Base-by-base conservation (phyloP, 768 basidiomycete genomes). In the Boletellus ananas region DNA sequence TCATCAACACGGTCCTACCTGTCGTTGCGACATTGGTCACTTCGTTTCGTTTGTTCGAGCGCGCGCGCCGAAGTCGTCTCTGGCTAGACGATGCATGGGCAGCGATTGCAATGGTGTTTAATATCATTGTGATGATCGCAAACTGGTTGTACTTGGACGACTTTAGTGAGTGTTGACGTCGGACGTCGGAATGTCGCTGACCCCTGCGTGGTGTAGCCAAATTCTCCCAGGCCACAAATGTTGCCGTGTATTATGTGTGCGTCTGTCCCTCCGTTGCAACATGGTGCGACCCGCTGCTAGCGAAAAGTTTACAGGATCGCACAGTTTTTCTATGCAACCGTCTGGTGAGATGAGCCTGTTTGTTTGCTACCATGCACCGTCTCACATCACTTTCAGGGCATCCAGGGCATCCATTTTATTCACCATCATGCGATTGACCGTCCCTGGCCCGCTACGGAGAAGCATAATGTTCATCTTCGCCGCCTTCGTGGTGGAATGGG, bases 1-100 rank as follows among this genome's bases (percentile, higher is more conserved):
- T 50, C 17, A 36, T 25, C 23, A 20, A 33, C n/a, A 38, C 44
- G 6, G 43, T 50, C 21, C 20, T 50, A 20, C 49, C 49, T 14
- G 33, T 45, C 20, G 23, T 50, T 20, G 49, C 49, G 9, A 27
- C 35, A 9, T 12, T 50, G n/a, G 34, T 45, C 9, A 50, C 49
- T 14, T 45, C 36, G 7, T 50, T 50, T 20, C 49, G 49, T 18
- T 34, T 50, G 27, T 33, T 18, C 17, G 49, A 50, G 36, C 49
- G 49, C 7, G 25, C 18, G 21, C 49, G 49, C 10, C 49, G 45
- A 38, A 29, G 43, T 3, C 49, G 49, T 34, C 37, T 50, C 35
- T 50, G 49, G 49, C 20, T 50, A 25, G 49, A 50, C 29, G 49
- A 50, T 34, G 43, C 34, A 4, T 44, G 43, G 43, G 43, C 44